These are phyloP conservation scores for Spinacia oleracea DNA, from an alignment of 179 eudicot genomes.

Conservation along the genomic window DNA sequence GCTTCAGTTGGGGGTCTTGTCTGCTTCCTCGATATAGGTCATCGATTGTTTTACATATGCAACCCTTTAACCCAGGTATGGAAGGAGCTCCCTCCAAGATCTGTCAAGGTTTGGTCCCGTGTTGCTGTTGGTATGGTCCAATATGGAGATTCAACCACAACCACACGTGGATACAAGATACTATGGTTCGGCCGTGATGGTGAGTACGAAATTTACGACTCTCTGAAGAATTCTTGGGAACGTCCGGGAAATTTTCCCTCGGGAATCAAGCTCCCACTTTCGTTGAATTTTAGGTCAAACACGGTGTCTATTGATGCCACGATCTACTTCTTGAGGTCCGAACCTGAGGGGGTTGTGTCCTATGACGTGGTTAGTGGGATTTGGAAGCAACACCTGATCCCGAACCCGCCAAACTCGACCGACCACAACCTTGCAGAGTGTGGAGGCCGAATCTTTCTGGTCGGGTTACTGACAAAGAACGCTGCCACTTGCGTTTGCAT, in stretches of 20 bases:
- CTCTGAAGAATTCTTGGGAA: constrained; percentile 60
- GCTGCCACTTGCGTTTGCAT: constrained; percentile 91
- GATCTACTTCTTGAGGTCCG: constrained; percentile 67
- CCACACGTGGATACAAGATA: constrained; percentile 61
- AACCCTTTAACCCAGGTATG: constrained; percentile 80
- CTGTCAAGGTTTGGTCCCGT: constrained; percentile 74
- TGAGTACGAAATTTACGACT: constrained; percentile 74
- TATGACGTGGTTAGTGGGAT: constrained; percentile 54
- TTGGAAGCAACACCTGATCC: constrained; percentile 74
- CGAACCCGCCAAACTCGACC: constrained; percentile 58
- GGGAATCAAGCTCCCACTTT: constrained; percentile 60
- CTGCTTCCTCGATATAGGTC: constrained; percentile 78
- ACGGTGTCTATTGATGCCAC: constrained; percentile 51
- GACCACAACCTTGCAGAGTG: constrained; percentile 78
- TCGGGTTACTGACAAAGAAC: constrained; percentile 75
- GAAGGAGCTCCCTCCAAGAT: constrained; percentile 74
- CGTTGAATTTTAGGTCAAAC: constrained; percentile 71
- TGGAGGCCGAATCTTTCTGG: constrained; percentile 72
- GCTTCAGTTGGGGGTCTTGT: constrained; percentile 96
- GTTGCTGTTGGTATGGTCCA: constrained; percentile 85
- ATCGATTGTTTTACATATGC: constrained; percentile 63
- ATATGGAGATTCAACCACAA: constrained; percentile 36
- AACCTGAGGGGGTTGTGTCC: constrained; percentile 84
- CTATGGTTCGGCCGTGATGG: constrained; percentile 83
- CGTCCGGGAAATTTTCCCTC: constrained; percentile 57